Base-by-base conservation (phyloP, 495 filamentous ascomycete genomes). In the Lasiosphaeria ovina region DNA sequence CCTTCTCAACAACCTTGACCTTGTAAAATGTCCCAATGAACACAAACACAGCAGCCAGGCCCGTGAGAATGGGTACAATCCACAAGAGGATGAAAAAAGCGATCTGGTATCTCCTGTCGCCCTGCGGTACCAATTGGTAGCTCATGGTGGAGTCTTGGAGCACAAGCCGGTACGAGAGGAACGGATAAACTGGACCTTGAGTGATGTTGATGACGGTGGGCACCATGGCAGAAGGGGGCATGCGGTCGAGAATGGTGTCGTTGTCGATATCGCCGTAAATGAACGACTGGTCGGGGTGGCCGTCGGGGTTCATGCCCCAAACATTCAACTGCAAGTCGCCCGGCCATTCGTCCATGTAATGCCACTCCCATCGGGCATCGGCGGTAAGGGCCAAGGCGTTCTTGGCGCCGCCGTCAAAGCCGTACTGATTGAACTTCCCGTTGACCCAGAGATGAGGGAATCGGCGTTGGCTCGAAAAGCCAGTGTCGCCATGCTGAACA, bases 391-490 rank as follows among this genome's bases (percentile, higher is more conserved):
- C 69, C 62, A 87, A 78, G 17, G 72, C 60, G 56, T 85, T 84
- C 14, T 76, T 65, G 44, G 86, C 55, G 3, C 86, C 86, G 9
- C 77, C 75, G 70, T 88, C 86, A 63, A 80, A 87, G 31, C 86
- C 84, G 55, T 80, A 88, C 54, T 83, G 70, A 55, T 88, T 88
- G 66, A 81, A 88, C 0, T 77, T 73, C 0, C 86, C 86, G 42
- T 87, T 81, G 57, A 83, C 77, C 65, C 81, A 87, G 5, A 88
- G 67, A 67, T 88, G 84, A 12, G 86, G 86, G 64, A 83, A 88
- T 6, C 84, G 82, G 61, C 86, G 75, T 12, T 54, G 36, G 11
- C 51, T 14, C 32, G 34, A 35, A 34, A 60, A 60, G 3, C 36
- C 49, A 4, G 70, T 72, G 63, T 89, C 87, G 35, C 83, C 85